These are phyloP conservation scores for Lipomyces sp. DNA, from an alignment of 805 yeast genomes.

Conservation along the genomic window DNA sequence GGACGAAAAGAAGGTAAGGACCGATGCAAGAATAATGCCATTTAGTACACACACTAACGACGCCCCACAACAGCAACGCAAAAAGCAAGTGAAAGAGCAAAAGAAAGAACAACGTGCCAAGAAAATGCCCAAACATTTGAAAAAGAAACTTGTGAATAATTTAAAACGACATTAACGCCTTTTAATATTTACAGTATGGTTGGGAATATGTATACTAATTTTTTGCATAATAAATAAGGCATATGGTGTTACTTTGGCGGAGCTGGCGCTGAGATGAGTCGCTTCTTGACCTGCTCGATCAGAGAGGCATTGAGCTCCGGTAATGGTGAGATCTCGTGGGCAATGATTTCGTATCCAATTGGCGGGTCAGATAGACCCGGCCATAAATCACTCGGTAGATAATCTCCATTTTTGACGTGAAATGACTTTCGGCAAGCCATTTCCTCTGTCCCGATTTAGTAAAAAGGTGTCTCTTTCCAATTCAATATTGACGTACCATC, in stretches of 20 bases:
- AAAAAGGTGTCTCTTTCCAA: not conserved
- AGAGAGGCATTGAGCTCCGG: slow-evolving; percentile 29
- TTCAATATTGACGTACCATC: slow-evolving; percentile 33
- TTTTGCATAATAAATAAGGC: not conserved
- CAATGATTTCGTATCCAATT: slow-evolving; percentile 38
- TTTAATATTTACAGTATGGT: not conserved
- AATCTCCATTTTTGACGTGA: slow-evolving; percentile 56
- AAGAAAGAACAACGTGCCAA: slow-evolving; percentile 78
- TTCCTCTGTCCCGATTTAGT: slow-evolving; percentile 47
- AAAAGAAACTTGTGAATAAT: slow-evolving; percentile 73
- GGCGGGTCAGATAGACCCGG: slow-evolving; percentile 50
- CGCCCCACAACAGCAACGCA: slow-evolving; percentile 49
- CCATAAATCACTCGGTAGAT: slow-evolving; percentile 62
- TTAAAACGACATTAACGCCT: slow-evolving; percentile 41
- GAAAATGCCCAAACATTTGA: slow-evolving; percentile 80
- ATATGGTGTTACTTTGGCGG: slow-evolving; percentile 3
- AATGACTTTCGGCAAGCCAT: slow-evolving; percentile 51
- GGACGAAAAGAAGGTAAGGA: slow-evolving; percentile 62
- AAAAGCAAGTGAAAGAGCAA: slow-evolving; percentile 74
- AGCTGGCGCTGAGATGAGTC: slow-evolving; percentile 17
- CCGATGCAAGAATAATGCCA: too few species aligned
- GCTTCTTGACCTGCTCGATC: slow-evolving; percentile 29
- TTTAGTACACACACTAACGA: slow-evolving; percentile 7
- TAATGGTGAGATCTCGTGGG: slow-evolving; percentile 30
- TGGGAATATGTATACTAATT: not conserved